Conservation (phyloP, 305 asterid genomes). For the Withania somnifera region DNA sequence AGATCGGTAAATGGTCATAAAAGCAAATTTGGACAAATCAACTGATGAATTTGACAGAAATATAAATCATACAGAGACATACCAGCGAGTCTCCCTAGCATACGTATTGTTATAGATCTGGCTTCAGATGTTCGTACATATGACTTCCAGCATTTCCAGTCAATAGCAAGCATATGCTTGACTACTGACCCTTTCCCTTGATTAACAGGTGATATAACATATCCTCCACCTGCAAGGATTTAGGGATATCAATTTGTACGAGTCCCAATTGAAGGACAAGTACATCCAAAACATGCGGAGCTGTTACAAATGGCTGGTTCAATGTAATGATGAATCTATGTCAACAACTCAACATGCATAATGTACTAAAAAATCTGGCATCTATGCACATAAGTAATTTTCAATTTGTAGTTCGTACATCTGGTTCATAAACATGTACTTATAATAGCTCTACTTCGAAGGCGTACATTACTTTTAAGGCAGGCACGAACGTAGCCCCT, state of each 20-base stretch:
- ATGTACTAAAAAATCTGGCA: not conserved
- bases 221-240: constrained; percentile 82
- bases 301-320: not conserved
- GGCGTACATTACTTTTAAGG: constrained; percentile 98
- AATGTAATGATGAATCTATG: not conserved
- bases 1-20: constrained; percentile 6
- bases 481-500: constrained; percentile 89
- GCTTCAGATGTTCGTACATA: constrained; percentile 68
- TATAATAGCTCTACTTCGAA: constrained; percentile 19
- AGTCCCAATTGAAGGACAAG: not conserved
- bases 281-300: not conserved
- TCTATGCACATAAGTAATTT: not conserved
- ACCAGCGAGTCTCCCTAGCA: constrained; percentile 95
- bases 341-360: not conserved
- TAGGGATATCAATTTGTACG: not conserved
- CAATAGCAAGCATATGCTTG: constrained; percentile 97
- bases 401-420: not conserved
- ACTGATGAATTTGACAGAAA: constrained; percentile 5
- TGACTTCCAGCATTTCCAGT: constrained; percentile 93
- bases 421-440: not conserved
- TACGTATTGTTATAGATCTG: constrained; percentile 74
- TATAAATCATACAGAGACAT: constrained; percentile 5
- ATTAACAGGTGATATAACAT: constrained; percentile 79
- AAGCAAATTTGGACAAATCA: constrained; percentile 2
- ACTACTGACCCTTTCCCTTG: constrained; percentile 80